Evolutionary conservation across 176 grass and related monocot species (phyloP).

Genomic region (Triticum aestivum): IWGSC_CS_RefSeq_v2.1 NC_057804.1:62706803-62707302

Average conservation of each 20-base stretch:
- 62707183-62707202: background rate
- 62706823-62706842: conserved; percentile 94
- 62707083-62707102: conserved; percentile 36
- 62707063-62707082: conserved; percentile 67
- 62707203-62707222: conserved; percentile 31
- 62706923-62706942: conserved; percentile 25
- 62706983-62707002: background rate
- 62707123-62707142: conserved; percentile 6
- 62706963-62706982: background rate
- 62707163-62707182: background rate
- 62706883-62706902: conserved; percentile 19
- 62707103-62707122: conserved; percentile 24
- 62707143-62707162: background rate
- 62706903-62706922: conserved; percentile 33
- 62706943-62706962: background rate
- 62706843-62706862: conserved; percentile 46
- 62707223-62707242: conserved; percentile 47
- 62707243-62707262: conserved; percentile 9
- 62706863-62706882: background rate
- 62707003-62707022: conserved; percentile 41
- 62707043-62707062: conserved; percentile 62
- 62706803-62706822: background rate
- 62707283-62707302: conserved; percentile 23
- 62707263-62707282: conserved; percentile 5
- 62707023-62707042: conserved; percentile 17